These are phyloP conservation scores for Cunninghamia lanceolata DNA, from an alignment of 75 land plant species.

Conservation along the genomic window DNA sequence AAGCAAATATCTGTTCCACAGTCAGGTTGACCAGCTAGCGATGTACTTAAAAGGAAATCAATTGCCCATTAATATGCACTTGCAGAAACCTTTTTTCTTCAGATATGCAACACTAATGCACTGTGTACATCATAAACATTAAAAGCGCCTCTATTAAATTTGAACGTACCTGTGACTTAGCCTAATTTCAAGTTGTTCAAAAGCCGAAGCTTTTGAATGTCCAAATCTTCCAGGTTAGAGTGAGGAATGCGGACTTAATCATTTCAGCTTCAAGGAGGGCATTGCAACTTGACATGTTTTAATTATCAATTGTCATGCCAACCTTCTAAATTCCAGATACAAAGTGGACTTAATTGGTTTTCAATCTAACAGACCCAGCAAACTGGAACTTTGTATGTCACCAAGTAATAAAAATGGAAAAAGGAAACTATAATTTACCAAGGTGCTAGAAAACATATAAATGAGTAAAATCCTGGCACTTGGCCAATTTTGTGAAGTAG, in stretches of 20 bases:
- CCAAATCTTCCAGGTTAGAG: background rate
- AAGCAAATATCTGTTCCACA: background rate
- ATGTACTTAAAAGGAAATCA: background rate
- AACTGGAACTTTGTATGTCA: background rate
- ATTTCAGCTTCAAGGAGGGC: background rate
- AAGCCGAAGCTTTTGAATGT: background rate
- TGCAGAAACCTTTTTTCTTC: background rate
- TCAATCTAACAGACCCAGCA: background rate
- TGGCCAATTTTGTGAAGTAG: background rate
- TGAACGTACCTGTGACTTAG: background rate
- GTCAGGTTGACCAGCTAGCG: background rate
- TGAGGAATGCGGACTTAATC: background rate
- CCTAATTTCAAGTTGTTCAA: background rate
- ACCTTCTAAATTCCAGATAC: background rate
- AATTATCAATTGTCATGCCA: background rate
- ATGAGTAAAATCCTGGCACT: background rate
- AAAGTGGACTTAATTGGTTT: background rate
- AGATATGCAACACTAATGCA: background rate
- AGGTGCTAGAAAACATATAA: background rate
- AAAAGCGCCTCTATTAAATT: background rate
- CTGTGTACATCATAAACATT: too few species aligned
- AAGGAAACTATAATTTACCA: background rate
- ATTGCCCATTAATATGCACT: background rate
- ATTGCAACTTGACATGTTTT: background rate
- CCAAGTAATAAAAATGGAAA: background rate